Evolutionary conservation across 2,329 filamentous ascomycete genomes (phyloP).

Genomic region (Cladosporium sp.): DNA sequence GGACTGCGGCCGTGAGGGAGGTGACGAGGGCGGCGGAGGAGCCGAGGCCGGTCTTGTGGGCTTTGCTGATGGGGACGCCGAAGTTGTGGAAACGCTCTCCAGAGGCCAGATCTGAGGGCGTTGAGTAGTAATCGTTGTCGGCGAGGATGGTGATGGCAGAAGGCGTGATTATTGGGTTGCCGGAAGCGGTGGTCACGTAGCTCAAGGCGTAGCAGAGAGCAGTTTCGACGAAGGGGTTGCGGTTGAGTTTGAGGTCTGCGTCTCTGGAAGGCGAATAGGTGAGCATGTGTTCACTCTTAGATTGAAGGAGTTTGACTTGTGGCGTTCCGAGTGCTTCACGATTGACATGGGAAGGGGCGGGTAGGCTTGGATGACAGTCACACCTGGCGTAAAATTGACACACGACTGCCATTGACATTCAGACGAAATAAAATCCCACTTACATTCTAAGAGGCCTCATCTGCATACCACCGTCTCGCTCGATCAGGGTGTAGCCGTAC

Average conservation of each 20-base stretch:
- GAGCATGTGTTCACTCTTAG: background rate
- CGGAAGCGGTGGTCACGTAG: slow-evolving; percentile 56
- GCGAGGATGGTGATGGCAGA: slow-evolving; percentile 79
- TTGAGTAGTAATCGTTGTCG: slow-evolving; percentile 95
- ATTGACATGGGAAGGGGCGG: background rate
- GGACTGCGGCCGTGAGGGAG: slow-evolving; percentile 68
- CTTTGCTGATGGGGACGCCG: slow-evolving; percentile 64
- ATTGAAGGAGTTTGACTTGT: background rate
- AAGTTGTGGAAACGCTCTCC: slow-evolving; percentile 66
- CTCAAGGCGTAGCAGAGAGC: slow-evolving; percentile 81
- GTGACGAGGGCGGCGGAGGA: slow-evolving; percentile 94
- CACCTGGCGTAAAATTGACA: too few relatives aligned
- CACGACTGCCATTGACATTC: too few relatives aligned
- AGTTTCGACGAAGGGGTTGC: slow-evolving; percentile 88
- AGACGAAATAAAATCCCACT: slow-evolving; percentile 35
- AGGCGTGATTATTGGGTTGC: slow-evolving; percentile 53
- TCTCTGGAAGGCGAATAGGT: slow-evolving; percentile 20
- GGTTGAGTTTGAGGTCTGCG: slow-evolving; percentile 40
- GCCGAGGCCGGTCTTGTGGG: slow-evolving; percentile 93
- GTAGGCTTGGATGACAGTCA: background rate
- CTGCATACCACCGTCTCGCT: slow-evolving; percentile 69
- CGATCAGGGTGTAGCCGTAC: slow-evolving; percentile 68
- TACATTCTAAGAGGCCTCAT: slow-evolving; percentile 75
- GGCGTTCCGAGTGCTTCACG: background rate
- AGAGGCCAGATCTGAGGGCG: slow-evolving; percentile 39